Evolutionary conservation across 495 filamentous ascomycete genomes (phyloP), one percentile per base, ranked within the genome.

Genomic region (Alectoria sarmentosa): DNA sequence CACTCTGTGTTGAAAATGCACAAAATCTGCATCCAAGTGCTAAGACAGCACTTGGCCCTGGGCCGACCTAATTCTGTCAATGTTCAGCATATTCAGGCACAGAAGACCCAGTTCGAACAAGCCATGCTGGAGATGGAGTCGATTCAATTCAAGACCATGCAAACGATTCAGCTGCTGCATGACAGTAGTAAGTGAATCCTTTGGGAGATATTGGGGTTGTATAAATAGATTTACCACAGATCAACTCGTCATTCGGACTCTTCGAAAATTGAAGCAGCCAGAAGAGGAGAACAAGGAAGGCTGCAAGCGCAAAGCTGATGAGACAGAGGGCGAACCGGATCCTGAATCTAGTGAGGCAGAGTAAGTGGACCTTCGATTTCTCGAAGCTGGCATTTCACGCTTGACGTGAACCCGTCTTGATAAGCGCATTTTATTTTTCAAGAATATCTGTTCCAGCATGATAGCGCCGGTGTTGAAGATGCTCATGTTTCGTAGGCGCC

Each of bases 391-490:
- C n/a, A n/a, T n/a, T n/a, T n/a, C n/a, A n/a, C n/a, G n/a, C n/a
- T n/a, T n/a, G n/a, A n/a, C n/a, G n/a, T n/a, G n/a, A n/a, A n/a
- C n/a, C n/a, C n/a, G n/a, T n/a, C n/a, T n/a, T n/a, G n/a, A n/a
- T n/a, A n/a, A n/a, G n/a, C n/a, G n/a, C n/a, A n/a, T n/a, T n/a
- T n/a, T n/a, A n/a, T n/a, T 17, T 7, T 19, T 46, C 8, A 32
- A 13, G 28, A 37, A 1, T 28, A 55, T 28, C 14, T 46, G 6
- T 37, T 48, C 30, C n/a, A 30, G 55, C 26, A 41, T 36, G 23
- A 65, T 39, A 46, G 58, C 37, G 58, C 58, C 46, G 54, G 46
- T 56, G 46, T 65, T 65, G 64, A 65, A 65, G 13, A 48, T 61
- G 58, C 44, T 60, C 38, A 65, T 54, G 23, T 49, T 56, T 55